Percentiles rank a stretch among this genome's conserved stretches.
phyloP scores from a whole-genome alignment of 306 rosid genomes.

The Dryas octopetala region DNA sequence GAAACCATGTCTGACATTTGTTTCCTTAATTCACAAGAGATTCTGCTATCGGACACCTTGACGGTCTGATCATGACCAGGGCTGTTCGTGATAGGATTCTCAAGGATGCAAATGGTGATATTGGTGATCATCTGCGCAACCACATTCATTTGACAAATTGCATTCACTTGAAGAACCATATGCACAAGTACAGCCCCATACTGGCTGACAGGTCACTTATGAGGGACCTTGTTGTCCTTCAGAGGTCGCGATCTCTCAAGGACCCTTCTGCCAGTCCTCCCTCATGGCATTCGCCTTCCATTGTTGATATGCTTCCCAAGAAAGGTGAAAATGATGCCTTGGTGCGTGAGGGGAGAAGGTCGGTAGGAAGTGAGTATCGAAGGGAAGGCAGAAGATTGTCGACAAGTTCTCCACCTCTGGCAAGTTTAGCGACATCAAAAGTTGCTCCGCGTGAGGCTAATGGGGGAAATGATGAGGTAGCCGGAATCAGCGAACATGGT shows the following conservation, averaged over 20 bases:
- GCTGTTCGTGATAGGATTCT: conserved; percentile 86
- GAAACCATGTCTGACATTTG: conserved; percentile 49
- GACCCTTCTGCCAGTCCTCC: conserved; percentile 99
- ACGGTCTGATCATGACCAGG: conserved; percentile 86
- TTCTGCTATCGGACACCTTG: conserved; percentile 40
- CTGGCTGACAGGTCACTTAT: conserved; percentile 81
- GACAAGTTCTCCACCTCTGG: conserved; percentile 68
- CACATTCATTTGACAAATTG: conserved; percentile 97
- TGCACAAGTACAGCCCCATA: conserved; percentile 97
- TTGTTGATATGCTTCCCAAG: conserved; percentile 67
- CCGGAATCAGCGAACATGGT: conserved; percentile 53
- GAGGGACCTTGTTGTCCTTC: conserved; percentile 92
- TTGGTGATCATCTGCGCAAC: conserved; percentile 91
- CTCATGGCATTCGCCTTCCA: conserved; percentile 87
- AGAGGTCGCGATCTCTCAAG: conserved; percentile 83
- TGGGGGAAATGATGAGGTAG: conserved; percentile 45
- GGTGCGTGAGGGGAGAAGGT: conserved; percentile 73
- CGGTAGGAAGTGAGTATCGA: conserved; percentile 62
- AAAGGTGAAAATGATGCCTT: conserved; percentile 56
- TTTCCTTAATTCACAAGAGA: conserved; percentile 48
- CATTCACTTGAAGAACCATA: conserved; percentile 98
- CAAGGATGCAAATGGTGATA: conserved; percentile 96
- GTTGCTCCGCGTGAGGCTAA: conserved; percentile 67
- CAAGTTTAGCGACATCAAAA: conserved; percentile 56
- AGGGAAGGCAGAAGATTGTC: conserved; percentile 66